Base-by-base conservation (phyloP, 139 green algal genomes). In the Chlamydomonas schloesseri region DNA sequence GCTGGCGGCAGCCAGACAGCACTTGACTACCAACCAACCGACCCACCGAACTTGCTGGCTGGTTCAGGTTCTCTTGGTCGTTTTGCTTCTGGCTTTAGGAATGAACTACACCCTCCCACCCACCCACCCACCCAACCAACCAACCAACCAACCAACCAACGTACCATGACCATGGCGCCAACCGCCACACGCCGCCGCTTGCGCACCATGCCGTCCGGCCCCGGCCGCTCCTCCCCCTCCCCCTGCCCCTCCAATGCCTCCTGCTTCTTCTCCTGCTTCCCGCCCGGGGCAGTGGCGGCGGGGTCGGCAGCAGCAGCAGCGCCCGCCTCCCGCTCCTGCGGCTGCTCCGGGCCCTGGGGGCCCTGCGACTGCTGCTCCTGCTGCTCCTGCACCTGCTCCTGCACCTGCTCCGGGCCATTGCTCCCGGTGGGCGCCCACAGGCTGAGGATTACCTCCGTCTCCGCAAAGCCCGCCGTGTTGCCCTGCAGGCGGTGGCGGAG, bases 401-500 rank as follows among this genome's bases (percentile, higher is more conserved):
- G 31, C 42, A 13, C 42, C 42, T 50, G 42, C 42, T 8, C 3
- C 29, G 73, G 26, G 2, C 62, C 62, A 3, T 2, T 24, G 55
- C 20, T 2, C 2, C 26, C 73, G 47, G 47, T 1, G 0, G 47
- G 50, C 50, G 57, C 33, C 73, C 73, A 80, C 37, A 82, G 28
- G 3, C 57, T 58, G 18, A 82, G 57, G 18, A 82, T 14, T 23
- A 82, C 57, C 74, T 82, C 74, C 23, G 74, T 82, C 74, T 82
- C 74, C 33, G 57, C 55, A 26, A 82, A 82, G 23, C 57, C 74
- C 33, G 74, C 74, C 24, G 74, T n/a, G 34, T 71, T 23, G 23
- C 74, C 74, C 74, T 71, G 55, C 21, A 37, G 28, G 18, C 24
- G 71, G 31, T 10, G 31, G 70, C 20, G n/a, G n/a, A 21, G n/a